Percentiles rank a stretch among this genome's conserved stretches.
Conservation (phyloP, 1,284 basidiomycete genomes). For the Microbotryomycetes sp. region DNA sequence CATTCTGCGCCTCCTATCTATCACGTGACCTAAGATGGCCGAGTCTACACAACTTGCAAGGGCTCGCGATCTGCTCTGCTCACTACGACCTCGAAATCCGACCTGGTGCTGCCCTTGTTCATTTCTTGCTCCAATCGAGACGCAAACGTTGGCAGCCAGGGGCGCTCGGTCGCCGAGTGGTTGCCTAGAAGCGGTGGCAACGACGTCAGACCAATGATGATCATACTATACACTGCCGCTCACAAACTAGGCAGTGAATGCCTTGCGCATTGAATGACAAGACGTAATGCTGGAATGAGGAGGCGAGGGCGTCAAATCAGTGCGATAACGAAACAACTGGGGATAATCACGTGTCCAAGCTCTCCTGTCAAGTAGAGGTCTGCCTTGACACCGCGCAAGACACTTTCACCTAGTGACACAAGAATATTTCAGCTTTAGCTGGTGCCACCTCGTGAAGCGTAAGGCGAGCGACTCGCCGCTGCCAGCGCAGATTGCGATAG, state of each 20-base stretch:
- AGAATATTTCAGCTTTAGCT: too few species aligned
- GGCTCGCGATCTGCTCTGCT: constrained; percentile 24
- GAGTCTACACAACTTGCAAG: constrained; percentile 24
- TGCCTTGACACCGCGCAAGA: constrained; percentile 25
- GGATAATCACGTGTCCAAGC: constrained; percentile 16
- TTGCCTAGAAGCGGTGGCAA: constrained; percentile 14
- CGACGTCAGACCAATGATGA: too few species aligned
- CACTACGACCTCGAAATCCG: constrained; percentile 18
- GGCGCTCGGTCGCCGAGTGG: constrained; percentile 30
- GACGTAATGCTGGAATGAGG: constrained; percentile 17
- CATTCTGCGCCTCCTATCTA: too few species aligned
- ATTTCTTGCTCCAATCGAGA: constrained; percentile 16
- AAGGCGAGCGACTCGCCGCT: constrained; percentile 17
- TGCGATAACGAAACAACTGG: background rate
- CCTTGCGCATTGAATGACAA: constrained; percentile 24
- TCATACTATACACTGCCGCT: too few species aligned
- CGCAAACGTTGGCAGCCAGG: constrained; percentile 25
- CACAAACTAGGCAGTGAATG: constrained; percentile 25
- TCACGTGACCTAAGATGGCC: too few species aligned
- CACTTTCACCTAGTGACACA: constrained; percentile 9
- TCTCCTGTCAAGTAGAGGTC: constrained; percentile 30
- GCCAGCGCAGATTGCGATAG: constrained; percentile 27
- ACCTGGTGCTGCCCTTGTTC: constrained; percentile 2
- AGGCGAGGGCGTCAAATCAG: background rate
- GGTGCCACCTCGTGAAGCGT: too few species aligned